Evolutionary conservation across 148 eudicot genomes (phyloP).

Genomic region (Amaranthus hypochondriacus): DNA sequence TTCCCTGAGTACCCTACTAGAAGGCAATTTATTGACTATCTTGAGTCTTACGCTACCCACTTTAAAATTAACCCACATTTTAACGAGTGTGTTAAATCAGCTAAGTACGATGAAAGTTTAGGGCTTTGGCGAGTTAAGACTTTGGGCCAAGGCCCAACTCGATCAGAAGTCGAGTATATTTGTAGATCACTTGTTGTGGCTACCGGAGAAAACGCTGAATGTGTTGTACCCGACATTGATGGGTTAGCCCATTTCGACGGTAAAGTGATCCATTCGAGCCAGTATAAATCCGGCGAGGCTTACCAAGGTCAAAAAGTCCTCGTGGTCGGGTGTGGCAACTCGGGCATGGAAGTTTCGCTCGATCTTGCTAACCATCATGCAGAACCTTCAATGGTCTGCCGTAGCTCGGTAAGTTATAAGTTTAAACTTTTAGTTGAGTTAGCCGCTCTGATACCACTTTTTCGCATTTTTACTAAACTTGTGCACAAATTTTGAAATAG

Average conservation of each 20-base stretch:
- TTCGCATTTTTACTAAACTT: background rate
- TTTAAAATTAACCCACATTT: constrained; percentile 60
- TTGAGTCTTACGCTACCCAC: constrained; percentile 57
- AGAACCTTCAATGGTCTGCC: constrained; percentile 60
- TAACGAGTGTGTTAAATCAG: constrained; percentile 63
- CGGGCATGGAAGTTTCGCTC: constrained; percentile 94
- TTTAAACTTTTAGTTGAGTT: background rate
- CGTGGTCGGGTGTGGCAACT: constrained; percentile 92
- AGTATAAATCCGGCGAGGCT: constrained; percentile 70
- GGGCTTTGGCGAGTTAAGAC: constrained; percentile 66
- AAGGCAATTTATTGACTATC: constrained; percentile 75
- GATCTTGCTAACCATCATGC: constrained; percentile 80
- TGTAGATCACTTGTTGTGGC: constrained; percentile 88
- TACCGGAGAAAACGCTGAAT: constrained; percentile 87
- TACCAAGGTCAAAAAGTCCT: constrained; percentile 57
- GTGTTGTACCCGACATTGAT: constrained; percentile 64
- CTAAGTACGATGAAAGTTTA: constrained; percentile 60
- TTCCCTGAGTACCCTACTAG: constrained; percentile 77
- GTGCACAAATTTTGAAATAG: constrained; percentile 22
- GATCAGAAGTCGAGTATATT: constrained; percentile 62
- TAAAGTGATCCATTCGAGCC: constrained; percentile 67
- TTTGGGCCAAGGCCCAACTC: background rate
- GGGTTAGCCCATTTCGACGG: constrained; percentile 58
- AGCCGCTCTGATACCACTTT: background rate
- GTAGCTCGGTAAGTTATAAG: constrained; percentile 63